Evolutionary conservation across 306 rosid genomes (phyloP).

Genomic region (Glycine latifolia): DNA sequence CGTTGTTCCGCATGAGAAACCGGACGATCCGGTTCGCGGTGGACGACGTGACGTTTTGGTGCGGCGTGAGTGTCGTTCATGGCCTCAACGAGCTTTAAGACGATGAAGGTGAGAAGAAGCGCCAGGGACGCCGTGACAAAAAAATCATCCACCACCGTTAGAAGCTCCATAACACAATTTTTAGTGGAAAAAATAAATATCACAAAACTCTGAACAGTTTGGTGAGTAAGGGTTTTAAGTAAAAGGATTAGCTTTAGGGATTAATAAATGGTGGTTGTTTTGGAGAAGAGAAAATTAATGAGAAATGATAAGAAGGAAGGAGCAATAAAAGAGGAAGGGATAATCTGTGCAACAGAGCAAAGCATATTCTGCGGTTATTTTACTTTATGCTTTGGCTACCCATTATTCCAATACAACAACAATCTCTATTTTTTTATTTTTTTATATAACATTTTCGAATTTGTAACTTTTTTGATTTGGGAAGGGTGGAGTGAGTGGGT

Average conservation of each 20-base stretch:
- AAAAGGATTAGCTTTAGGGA: not conserved
- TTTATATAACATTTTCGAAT: no score
- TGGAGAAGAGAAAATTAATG: not conserved
- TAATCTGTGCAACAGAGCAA: conserved; percentile 55
- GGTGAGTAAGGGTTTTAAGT: not conserved
- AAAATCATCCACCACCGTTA: conserved; percentile 51
- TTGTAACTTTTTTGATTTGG: not conserved
- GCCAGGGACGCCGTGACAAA: conserved; percentile 61
- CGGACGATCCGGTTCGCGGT: conserved; percentile 24
- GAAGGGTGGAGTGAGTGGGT: conserved; percentile 10
- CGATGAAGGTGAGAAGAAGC: conserved; percentile 61
- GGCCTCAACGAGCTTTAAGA: conserved; percentile 60
- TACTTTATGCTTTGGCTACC: conserved; percentile 44
- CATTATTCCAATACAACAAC: not conserved
- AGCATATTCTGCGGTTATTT: conserved; percentile 65
- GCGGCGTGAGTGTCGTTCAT: conserved; percentile 38
- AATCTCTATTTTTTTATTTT: not conserved
- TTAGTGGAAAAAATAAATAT: not conserved
- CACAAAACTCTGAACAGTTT: not conserved
- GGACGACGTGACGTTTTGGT: not conserved
- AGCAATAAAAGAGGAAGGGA: conserved; percentile 34
- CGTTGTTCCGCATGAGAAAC: not conserved
- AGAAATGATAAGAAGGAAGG: conserved; percentile 32
- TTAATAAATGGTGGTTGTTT: no score
- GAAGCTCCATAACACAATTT: conserved; percentile 55